These are phyloP conservation scores for Cynanchum wilfordii DNA, from an alignment of 257 asterid genomes.

Conservation along the genomic window DNA sequence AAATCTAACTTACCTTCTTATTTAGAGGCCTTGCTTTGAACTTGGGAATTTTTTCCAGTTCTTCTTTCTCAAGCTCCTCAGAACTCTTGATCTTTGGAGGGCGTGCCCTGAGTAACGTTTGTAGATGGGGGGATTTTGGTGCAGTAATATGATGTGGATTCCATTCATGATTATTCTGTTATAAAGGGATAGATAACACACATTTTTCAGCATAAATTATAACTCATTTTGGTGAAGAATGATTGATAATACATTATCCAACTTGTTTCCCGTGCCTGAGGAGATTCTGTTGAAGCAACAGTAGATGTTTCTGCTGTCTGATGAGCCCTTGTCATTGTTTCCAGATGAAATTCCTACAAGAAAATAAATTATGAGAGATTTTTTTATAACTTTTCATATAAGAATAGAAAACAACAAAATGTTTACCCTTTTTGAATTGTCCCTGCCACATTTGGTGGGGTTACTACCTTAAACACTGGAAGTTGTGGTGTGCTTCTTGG, in stretches of 20 bases:
- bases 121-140: slow-evolving; percentile 81
- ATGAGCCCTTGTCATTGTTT: slow-evolving; percentile 82
- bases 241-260: background rate
- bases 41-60: slow-evolving; percentile 65
- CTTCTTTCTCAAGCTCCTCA: slow-evolving; percentile 67
- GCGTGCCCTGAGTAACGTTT: slow-evolving; percentile 76
- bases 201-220: background rate
- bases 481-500: slow-evolving; percentile 73
- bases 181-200: background rate
- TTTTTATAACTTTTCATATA: background rate
- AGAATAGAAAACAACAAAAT: background rate
- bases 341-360: slow-evolving; percentile 80
- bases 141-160: slow-evolving; percentile 65
- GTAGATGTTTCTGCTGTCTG: slow-evolving; percentile 64
- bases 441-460: background rate
- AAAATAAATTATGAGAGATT: background rate
- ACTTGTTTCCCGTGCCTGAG: slow-evolving; percentile 33
- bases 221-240: background rate
- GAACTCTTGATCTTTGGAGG: slow-evolving; percentile 67
- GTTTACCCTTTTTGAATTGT: background rate
- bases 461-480: slow-evolving; percentile 87
- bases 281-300: slow-evolving; percentile 55
- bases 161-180: slow-evolving; percentile 65
- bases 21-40: slow-evolving; percentile 92
- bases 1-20: slow-evolving; percentile 48